phyloP scores from a whole-genome alignment of 345 rosid species.

The Arabidopsis arenosa region DNA sequence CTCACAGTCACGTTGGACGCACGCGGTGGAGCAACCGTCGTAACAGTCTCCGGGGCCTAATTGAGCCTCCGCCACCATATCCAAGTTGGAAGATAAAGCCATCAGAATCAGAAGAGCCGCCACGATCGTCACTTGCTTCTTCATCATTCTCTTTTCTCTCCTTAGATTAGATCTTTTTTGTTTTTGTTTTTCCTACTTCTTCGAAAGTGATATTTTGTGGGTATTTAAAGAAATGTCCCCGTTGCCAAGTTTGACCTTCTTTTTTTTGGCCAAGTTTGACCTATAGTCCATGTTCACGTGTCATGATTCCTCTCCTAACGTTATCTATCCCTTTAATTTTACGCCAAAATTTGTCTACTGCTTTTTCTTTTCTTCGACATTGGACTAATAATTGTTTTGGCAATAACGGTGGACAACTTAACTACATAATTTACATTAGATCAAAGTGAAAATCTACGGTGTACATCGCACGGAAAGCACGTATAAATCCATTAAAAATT shows the following conservation, averaged over 20 bases:
- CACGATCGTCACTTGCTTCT: conserved; percentile 39
- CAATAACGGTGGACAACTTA: background rate
- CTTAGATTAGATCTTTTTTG: conserved; percentile 25
- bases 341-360: background rate
- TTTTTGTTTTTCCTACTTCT: background rate
- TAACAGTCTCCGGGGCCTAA: conserved; percentile 52
- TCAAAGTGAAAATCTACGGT: background rate
- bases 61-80: conserved; percentile 44
- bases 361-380: background rate
- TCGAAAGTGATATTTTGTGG: conserved; percentile 13
- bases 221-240: conserved; percentile 33
- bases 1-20: conserved; percentile 54
- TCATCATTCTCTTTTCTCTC: conserved; percentile 20
- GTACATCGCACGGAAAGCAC: background rate
- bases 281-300: conserved; percentile 33
- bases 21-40: conserved; percentile 61
- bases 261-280: conserved; percentile 50
- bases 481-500: background rate
- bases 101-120: conserved; percentile 38
- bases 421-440: background rate
- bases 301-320: conserved; percentile 23
- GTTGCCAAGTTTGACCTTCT: conserved; percentile 48
- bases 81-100: conserved; percentile 37
- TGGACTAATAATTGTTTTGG: conserved; percentile 4
- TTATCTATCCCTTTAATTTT: conserved; percentile 18